Percentiles rank a stretch among this genome's conserved stretches.
Evolutionary conservation across 768 basidiomycete species (phyloP).

Genomic region (Rhodosporidiobolus odoratus): DNA sequence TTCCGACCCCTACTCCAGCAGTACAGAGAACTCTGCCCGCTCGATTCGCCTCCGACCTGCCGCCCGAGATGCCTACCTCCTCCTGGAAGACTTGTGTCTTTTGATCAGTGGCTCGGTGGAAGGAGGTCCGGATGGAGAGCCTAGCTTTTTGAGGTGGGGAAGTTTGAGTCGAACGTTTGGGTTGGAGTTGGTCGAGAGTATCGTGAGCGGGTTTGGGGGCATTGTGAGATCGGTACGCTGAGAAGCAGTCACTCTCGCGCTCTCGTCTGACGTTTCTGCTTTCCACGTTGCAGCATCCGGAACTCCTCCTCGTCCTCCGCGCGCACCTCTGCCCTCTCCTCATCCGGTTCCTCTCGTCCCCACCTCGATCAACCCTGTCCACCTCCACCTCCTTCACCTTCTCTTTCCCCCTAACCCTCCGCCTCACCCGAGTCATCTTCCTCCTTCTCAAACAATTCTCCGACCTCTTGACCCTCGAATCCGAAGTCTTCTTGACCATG

Average conservation of each 20-base stretch:
- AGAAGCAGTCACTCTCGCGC: neutral
- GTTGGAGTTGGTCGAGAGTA: conserved; percentile 93
- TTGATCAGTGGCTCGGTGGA: conserved; percentile 59
- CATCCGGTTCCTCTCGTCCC: conserved; percentile 66
- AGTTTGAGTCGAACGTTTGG: conserved; percentile 87
- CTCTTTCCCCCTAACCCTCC: conserved; percentile 59
- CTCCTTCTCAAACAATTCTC: conserved; percentile 87
- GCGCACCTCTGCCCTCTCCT: conserved; percentile 86
- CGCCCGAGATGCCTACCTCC: conserved; percentile 73
- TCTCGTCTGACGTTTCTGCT: neutral
- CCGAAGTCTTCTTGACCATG: conserved; percentile 74
- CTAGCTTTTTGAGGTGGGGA: conserved; percentile 73
- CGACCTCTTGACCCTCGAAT: conserved; percentile 68
- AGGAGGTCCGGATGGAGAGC: conserved; percentile 54
- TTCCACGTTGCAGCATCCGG: conserved; percentile 57
- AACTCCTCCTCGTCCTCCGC: conserved; percentile 76
- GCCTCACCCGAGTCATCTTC: conserved; percentile 89
- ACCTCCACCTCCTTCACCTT: conserved; percentile 41
- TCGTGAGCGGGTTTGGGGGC: conserved; percentile 84
- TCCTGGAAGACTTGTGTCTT: conserved; percentile 88
- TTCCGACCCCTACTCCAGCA: too few relatives aligned
- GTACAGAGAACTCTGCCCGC: conserved; percentile 1
- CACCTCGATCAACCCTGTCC: conserved; percentile 31
- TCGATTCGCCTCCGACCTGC: conserved; percentile 61
- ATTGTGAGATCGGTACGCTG: conserved; percentile 69